Evolutionary conservation across 192 early-diverging fungal genomes (phyloP).

Genomic region (Anaeromyces robustus): DNA sequence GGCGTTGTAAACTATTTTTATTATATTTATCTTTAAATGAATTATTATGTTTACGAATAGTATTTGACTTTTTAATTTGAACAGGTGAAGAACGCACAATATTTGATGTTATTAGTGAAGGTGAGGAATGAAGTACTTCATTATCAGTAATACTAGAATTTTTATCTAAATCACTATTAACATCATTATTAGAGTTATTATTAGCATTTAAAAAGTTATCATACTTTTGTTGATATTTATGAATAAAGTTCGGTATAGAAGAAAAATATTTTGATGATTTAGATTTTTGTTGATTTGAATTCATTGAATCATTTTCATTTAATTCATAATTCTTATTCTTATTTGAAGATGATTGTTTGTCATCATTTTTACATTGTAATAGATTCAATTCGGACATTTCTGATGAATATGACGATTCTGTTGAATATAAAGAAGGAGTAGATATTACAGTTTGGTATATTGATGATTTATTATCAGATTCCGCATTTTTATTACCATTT

Average conservation of each 20-base stretch:
- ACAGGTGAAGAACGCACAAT: too few species aligned
- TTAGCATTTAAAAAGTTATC: background rate
- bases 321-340: too few species aligned
- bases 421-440: background rate
- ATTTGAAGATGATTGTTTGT: background rate
- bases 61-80: too few species aligned
- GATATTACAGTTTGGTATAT: background rate
- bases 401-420: background rate
- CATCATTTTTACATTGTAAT: background rate
- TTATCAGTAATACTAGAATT: too few species aligned
- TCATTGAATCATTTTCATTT: too few species aligned
- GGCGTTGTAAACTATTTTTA: too few species aligned
- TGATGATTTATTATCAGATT: background rate
- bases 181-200: too few species aligned
- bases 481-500: background rate
- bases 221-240: background rate
- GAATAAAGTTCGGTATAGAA: background rate
- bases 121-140: too few species aligned
- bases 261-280: background rate
- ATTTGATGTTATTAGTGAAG: too few species aligned
- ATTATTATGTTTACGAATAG: too few species aligned
- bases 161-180: too few species aligned
- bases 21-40: background rate
- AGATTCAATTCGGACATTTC: background rate
- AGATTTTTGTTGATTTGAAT: too few species aligned